phyloP scores from a whole-genome alignment of 1,284 basidiomycete species.

The Irpex sp. region DNA sequence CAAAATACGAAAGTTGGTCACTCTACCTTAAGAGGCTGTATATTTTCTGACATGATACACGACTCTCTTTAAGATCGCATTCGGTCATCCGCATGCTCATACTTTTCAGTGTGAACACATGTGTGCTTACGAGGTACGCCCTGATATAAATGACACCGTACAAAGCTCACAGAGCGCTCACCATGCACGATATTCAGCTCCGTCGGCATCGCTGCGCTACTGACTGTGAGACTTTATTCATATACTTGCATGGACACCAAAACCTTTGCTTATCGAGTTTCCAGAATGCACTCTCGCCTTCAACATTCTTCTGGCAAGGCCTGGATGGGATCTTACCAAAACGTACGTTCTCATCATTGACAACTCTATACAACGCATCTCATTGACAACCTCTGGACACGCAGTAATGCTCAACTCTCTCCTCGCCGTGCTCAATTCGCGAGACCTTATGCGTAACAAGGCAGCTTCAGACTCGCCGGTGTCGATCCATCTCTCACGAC shows the following conservation, averaged over 20 bases:
- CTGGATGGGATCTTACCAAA: background rate
- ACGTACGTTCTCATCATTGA: background rate
- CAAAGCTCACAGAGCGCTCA: background rate
- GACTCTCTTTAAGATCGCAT: background rate
- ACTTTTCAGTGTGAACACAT: slow-evolving; percentile 6
- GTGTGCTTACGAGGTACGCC: slow-evolving; percentile 2
- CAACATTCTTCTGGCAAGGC: background rate
- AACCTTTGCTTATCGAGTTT: background rate
- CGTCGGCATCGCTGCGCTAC: background rate
- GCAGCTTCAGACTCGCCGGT: background rate
- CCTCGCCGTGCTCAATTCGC: slow-evolving; percentile 6
- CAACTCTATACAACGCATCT: background rate
- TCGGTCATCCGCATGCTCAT: slow-evolving; percentile 2
- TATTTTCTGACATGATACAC: background rate
- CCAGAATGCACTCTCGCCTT: background rate
- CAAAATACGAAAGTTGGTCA: background rate
- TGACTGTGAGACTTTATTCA: background rate
- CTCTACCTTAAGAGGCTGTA: background rate
- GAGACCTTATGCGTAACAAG: background rate
- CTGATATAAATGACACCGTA: background rate
- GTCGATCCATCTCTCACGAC: background rate
- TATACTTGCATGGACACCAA: background rate
- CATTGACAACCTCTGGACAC: background rate
- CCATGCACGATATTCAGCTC: background rate
- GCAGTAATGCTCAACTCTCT: slow-evolving; percentile 7